These are phyloP conservation scores for Phytopythium sindhum DNA, from an alignment of 352 stramenopile species.

Conservation along the genomic window DNA sequence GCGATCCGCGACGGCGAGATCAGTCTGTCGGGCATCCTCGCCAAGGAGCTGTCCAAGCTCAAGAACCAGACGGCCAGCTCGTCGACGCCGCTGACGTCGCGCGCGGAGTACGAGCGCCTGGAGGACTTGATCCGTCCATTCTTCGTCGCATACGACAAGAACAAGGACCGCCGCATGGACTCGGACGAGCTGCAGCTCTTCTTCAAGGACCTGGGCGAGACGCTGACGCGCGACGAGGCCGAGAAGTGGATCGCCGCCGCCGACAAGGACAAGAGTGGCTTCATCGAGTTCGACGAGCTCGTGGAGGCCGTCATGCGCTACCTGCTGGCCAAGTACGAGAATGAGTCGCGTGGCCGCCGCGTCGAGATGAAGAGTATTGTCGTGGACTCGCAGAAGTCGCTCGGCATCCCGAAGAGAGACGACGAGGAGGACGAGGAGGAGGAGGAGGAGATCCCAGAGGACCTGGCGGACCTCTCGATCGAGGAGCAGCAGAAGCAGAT, in stretches of 20 bases:
- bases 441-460: constrained; percentile 93
- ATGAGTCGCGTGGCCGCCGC: constrained; percentile 41
- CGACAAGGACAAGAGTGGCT: constrained; percentile 90
- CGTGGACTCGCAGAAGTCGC: constrained; percentile 42
- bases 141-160: constrained; percentile 93
- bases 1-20: constrained; percentile 74
- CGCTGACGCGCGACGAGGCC: constrained; percentile 73
- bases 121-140: constrained; percentile 91
- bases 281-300: constrained; percentile 95
- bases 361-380: constrained; percentile 55
- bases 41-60: constrained; percentile 72
- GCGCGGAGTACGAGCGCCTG: constrained; percentile 70
- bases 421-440: constrained; percentile 91
- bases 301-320: constrained; percentile 86
- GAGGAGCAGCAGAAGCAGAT: constrained; percentile 96
- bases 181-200: constrained; percentile 90
- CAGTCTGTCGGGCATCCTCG: constrained; percentile 75
- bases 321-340: constrained; percentile 76
- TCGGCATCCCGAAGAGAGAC: constrained; percentile 40
- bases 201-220: constrained; percentile 94
- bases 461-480: constrained; percentile 91
- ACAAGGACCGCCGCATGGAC: constrained; percentile 89
- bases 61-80: constrained; percentile 33
- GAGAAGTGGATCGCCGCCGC: constrained; percentile 84
- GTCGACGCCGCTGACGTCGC: constrained; percentile 43